Base-by-base conservation (phyloP, 305 asterid genomes). In the Petunia hybrid region DNA sequence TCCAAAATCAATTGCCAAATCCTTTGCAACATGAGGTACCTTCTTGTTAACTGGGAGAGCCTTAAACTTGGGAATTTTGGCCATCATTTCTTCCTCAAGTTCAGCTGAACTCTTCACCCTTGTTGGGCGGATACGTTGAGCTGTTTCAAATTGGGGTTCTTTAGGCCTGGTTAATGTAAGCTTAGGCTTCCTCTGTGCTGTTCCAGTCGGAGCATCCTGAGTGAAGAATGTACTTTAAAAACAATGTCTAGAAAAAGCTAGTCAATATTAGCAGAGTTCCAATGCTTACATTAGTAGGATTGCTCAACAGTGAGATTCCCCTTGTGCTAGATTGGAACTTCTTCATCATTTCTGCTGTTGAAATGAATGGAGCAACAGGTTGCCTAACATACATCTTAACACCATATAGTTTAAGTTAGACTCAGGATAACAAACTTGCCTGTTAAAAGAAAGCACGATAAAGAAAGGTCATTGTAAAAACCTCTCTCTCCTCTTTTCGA, bases 61-160 rank as follows among this genome's bases (percentile, higher is more conserved):
- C 89, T 89, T 94, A 67, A 96, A 96, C 90, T 96, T 93, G 1
- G 99, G 98, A 38, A 93, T 84, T 78, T 94, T 93, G 80, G 98
- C 97, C 94, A 96, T 88, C 94, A 93, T 92, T 88, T 96, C 98
- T 88, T 93, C 94, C 87, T 96, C 99, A 12, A 94, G 77, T 80
- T 94, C 98, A 31, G 97, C 95, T 77, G 97, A 90, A 81, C 97
- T 96, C 84, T 93, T 94, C 31, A 91, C 73, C 82, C 84, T 93
- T 35, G 88, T 86, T 57, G 94, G 83, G 65, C 98, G 97, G 42
- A 81, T 90, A 16, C 99, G 91, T 68, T 96, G 99, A 79, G 98
- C 87, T 68, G 98, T 96, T 86, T 86, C 97, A 70, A 94, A 90
- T 80, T 94, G 97, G 6, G 98, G 99, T 77, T 95, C 91, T 85